phyloP scores from a whole-genome alignment of 1,284 basidiomycete genomes.

The Fomitopsis palustris region DNA sequence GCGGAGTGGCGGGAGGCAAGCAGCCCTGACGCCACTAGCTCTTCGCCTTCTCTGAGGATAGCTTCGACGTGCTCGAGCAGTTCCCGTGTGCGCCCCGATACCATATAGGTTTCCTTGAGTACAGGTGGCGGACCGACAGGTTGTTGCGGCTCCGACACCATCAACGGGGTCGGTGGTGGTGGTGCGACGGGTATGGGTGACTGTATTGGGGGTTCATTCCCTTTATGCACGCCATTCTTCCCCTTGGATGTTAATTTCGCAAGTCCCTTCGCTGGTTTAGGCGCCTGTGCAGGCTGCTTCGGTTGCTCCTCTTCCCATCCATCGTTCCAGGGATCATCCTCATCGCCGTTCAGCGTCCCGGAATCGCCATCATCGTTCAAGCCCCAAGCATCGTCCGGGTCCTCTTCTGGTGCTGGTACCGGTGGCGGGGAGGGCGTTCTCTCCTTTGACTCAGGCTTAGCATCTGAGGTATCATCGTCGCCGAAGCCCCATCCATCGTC shows the following conservation, averaged over 20 bases:
- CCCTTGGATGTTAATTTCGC: slow-evolving; percentile 55
- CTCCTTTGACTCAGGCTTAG: slow-evolving; percentile 19
- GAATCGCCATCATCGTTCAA: slow-evolving; percentile 49
- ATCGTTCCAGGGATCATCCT: slow-evolving; percentile 50
- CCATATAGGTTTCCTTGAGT: slow-evolving; percentile 51
- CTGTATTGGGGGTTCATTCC: slow-evolving; percentile 15
- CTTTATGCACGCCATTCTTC: slow-evolving; percentile 27
- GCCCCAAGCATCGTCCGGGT: slow-evolving; percentile 61
- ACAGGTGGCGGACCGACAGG: slow-evolving; percentile 2
- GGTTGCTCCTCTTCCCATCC: slow-evolving; percentile 53
- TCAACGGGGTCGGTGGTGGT: slow-evolving; percentile 24
- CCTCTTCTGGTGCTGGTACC: slow-evolving; percentile 20
- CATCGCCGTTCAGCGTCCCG: slow-evolving; percentile 20
- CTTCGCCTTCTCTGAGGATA: slow-evolving; percentile 54
- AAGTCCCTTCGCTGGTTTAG: slow-evolving; percentile 52
- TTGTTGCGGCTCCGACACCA: slow-evolving; percentile 7
- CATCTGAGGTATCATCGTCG: slow-evolving; percentile 36
- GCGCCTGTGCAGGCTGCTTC: slow-evolving; percentile 26
- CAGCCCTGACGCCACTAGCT: slow-evolving; percentile 53
- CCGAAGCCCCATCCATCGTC: slow-evolving; percentile 58
- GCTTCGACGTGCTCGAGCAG: slow-evolving; percentile 60
- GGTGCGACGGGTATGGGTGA: slow-evolving; percentile 16
- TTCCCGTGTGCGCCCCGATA: slow-evolving; percentile 52
- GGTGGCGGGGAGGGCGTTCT: background rate
- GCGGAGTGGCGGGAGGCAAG: slow-evolving; percentile 33